A percentile compares a stretch with the other conserved stretches of the same genome.
These are phyloP conservation scores for Fusarium sororula DNA, from an alignment of 2,329 filamentous ascomycete species.

Conservation along the genomic window DNA sequence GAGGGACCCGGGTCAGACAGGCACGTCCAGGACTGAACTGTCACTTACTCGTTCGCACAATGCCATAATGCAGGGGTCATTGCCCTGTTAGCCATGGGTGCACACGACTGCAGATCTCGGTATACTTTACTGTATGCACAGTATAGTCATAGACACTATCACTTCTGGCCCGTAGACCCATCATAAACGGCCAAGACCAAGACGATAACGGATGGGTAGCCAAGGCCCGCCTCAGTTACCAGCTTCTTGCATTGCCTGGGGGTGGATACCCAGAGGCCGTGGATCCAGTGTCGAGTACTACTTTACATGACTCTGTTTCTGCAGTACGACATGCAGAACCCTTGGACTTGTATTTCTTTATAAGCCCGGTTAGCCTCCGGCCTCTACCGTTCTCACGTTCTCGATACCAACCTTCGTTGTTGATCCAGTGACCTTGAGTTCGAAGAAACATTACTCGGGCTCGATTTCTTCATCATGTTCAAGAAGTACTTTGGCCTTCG, in stretches of 20 bases:
- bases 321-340: slow-evolving; percentile 15
- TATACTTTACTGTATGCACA: not conserved
- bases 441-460: not conserved
- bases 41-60: not conserved
- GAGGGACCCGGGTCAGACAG: not conserved
- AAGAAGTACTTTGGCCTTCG: slow-evolving; percentile 70
- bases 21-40: not conserved
- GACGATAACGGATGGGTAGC: not conserved
- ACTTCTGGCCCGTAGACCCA: slow-evolving; percentile 5
- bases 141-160: not conserved
- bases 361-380: slow-evolving; percentile 24
- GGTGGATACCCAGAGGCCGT: slow-evolving; percentile 26
- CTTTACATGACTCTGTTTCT: slow-evolving; percentile 33
- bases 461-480: slow-evolving; percentile 37
- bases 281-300: slow-evolving; percentile 18
- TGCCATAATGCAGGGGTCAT: slow-evolving; percentile 9
- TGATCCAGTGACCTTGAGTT: not conserved
- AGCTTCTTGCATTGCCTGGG: slow-evolving; percentile 8
- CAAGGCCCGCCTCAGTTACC: slow-evolving; percentile 1
- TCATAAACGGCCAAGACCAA: slow-evolving; percentile 9
- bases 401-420: not conserved
- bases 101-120: slow-evolving; percentile 9
- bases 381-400: not conserved
- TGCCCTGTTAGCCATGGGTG: not conserved
- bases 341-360: slow-evolving; percentile 22